A percentile compares a stretch with the other conserved stretches of the same genome.
These are phyloP conservation scores for Arxiozyma slooffiae DNA, from an alignment of 1,139 yeast species.

Conservation along the genomic window DNA sequence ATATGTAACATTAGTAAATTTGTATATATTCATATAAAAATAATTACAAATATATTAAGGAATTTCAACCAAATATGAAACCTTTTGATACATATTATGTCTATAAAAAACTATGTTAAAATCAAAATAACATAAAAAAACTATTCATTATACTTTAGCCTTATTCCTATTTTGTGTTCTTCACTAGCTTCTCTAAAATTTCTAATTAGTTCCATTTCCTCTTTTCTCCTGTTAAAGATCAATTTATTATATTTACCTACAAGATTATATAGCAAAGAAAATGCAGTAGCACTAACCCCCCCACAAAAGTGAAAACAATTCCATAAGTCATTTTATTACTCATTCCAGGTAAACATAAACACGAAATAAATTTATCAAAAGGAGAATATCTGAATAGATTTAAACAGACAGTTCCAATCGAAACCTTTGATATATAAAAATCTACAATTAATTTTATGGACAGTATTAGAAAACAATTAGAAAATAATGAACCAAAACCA, in stretches of 20 bases:
- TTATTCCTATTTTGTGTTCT: background rate
- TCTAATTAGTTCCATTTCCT: conserved; percentile 2
- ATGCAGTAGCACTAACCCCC: conserved; percentile 31
- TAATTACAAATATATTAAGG: no score
- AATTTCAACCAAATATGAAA: no score
- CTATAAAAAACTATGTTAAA: background rate
- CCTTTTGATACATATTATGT: no score
- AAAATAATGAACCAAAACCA: conserved; percentile 44
- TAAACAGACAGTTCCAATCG: conserved; percentile 49
- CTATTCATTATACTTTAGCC: background rate
- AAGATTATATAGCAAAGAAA: conserved; percentile 19
- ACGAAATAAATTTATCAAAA: conserved; percentile 54
- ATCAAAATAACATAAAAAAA: background rate
- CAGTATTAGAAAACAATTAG: conserved; percentile 43
- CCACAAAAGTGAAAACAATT: conserved; percentile 52
- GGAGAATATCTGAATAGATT: conserved; percentile 49
- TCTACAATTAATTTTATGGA: conserved; percentile 52
- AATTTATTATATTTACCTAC: conserved; percentile 22
- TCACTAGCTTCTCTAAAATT: background rate
- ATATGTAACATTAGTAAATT: no score
- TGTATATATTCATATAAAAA: no score
- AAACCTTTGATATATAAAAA: conserved; percentile 45
- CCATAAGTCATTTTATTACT: conserved; percentile 42
- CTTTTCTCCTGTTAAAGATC: conserved; percentile 9
- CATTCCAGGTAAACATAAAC: conserved; percentile 51